A percentile compares a stretch with the other conserved stretches of the same genome.
Evolutionary conservation across 345 rosid genomes (phyloP).

Genomic region (Microcos paniculata): DNA sequence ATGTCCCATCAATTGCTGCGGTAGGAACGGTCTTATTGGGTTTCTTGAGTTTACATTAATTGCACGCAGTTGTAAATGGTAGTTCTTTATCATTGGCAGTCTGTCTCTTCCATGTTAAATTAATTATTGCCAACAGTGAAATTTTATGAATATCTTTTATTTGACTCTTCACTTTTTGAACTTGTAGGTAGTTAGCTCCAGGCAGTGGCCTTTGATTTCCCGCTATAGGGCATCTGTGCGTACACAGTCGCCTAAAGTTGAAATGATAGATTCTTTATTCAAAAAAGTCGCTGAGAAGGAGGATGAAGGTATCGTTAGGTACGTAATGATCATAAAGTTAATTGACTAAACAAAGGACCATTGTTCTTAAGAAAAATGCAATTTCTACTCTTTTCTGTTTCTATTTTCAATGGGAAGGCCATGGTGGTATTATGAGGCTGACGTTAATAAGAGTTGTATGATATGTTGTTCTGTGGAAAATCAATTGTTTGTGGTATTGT

Average conservation of each 20-base stretch:
- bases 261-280: constrained; percentile 80
- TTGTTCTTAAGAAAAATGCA: background rate
- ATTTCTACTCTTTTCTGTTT: background rate
- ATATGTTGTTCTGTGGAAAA: background rate
- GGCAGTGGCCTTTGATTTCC: constrained; percentile 87
- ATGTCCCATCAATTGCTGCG: constrained; percentile 89
- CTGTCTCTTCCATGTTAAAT: too few species aligned
- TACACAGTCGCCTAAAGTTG: constrained; percentile 80
- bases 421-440: background rate
- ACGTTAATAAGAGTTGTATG: background rate
- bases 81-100: background rate
- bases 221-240: constrained; percentile 87
- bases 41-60: constrained; percentile 4
- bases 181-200: constrained; percentile 69
- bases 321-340: background rate
- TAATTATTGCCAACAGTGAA: background rate
- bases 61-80: background rate
- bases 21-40: constrained; percentile 31
- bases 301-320: constrained; percentile 80
- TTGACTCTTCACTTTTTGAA: background rate
- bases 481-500: background rate
- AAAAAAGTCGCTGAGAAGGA: constrained; percentile 54
- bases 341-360: too few species aligned
- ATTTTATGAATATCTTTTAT: background rate
- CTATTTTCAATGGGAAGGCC: background rate